Conservation (phyloP, 495 filamentous ascomycete genomes). For the Trichocladium uniseriatum region DNA sequence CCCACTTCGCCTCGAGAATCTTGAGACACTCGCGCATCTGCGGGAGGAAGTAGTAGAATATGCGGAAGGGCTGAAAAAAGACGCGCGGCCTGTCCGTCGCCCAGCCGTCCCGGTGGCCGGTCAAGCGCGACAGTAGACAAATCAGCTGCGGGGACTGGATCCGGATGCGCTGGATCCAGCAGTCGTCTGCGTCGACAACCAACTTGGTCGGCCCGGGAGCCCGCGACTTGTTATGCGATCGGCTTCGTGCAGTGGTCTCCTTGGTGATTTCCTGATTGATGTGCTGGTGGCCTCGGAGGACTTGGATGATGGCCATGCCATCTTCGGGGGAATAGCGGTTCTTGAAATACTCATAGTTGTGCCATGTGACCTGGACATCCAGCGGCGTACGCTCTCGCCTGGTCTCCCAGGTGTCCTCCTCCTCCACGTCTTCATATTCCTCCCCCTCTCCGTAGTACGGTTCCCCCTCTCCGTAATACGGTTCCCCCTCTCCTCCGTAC, state of each 20-base stretch:
- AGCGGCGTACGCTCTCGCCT: background rate
- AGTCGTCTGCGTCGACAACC: constrained; percentile 11
- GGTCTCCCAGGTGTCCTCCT: background rate
- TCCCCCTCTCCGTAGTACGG: too few species aligned
- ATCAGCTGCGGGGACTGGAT: constrained; percentile 32
- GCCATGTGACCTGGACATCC: background rate
- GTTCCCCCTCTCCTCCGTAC: too few species aligned
- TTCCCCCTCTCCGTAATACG: too few species aligned
- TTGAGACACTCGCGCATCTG: constrained; percentile 28
- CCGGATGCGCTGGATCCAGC: constrained; percentile 29
- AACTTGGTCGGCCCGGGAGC: background rate
- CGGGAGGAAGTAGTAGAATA: constrained; percentile 31
- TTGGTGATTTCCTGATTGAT: background rate
- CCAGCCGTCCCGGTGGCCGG: constrained; percentile 18
- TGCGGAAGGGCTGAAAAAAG: constrained; percentile 33
- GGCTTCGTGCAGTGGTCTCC: background rate
- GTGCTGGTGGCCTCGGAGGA: constrained; percentile 1
- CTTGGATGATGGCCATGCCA: constrained; percentile 13
- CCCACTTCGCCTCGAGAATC: constrained; percentile 31
- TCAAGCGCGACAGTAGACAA: constrained; percentile 15
- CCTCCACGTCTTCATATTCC: background rate
- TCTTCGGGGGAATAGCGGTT: constrained; percentile 15
- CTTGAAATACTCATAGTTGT: constrained; percentile 18
- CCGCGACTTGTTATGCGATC: background rate
- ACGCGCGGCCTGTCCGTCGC: constrained; percentile 22